These are phyloP conservation scores for Penicillium sp. DNA, from an alignment of 2,329 filamentous ascomycete species.

Conservation along the genomic window DNA sequence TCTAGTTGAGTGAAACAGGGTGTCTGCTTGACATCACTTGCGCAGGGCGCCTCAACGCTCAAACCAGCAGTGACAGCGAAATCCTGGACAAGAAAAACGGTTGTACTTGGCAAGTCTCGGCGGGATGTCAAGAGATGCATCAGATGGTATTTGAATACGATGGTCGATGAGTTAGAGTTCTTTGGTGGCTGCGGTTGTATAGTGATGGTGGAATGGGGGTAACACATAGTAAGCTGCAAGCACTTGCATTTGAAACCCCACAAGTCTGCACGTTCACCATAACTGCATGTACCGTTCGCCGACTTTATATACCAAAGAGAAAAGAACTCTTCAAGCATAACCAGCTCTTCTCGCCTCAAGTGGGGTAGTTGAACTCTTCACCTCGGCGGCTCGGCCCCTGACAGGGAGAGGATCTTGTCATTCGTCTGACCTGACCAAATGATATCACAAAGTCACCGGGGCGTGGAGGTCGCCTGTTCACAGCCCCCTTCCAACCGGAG, in stretches of 20 bases:
- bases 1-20: too few species aligned
- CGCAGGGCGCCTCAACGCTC: background rate
- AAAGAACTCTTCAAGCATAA: background rate
- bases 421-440: conserved; percentile 27
- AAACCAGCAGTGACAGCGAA: background rate
- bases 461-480: conserved; percentile 2
- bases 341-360: background rate
- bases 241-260: too few species aligned
- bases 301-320: too few species aligned
- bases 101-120: background rate
- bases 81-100: too few species aligned
- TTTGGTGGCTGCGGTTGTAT: background rate
- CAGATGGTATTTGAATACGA: background rate
- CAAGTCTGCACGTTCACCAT: too few species aligned
- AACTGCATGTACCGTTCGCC: too few species aligned
- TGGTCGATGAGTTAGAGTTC: background rate
- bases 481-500: conserved; percentile 13
- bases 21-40: too few species aligned
- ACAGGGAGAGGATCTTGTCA: background rate
- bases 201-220: background rate
- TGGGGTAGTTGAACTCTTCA: background rate
- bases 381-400: background rate
- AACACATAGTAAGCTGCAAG: too few species aligned
- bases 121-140: background rate
- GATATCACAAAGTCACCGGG: conserved; percentile 17